Base-by-base conservation (phyloP, 352 stramenopile species). In the Lagenidium sp. region DNA sequence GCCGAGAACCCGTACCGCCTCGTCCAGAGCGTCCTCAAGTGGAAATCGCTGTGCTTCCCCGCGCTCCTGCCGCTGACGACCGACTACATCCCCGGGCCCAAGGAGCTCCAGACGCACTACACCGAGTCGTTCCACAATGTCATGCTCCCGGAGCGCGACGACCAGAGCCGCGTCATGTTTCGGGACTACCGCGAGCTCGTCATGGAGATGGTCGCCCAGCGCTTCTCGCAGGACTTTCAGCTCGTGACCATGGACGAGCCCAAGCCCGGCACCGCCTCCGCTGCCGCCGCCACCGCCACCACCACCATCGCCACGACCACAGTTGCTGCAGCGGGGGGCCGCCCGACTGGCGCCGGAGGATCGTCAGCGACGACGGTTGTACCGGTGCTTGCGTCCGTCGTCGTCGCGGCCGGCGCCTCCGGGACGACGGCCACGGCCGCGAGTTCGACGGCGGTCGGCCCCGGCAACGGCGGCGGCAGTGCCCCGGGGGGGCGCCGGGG, bases 11-110 rank as follows among this genome's bases (percentile, higher is more conserved):
- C 47, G 35, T 57, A 57, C n/a, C 37, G 41, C n/a, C 60, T 72
- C 18, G 67, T 82, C 15, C 74, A 87, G 51, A 88, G 91, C 44
- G 82, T 95, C 12, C 82, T 97, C 11, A 98, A 98, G 55, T 99
- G 95, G 95, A 98, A 97, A 47, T 97, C 82, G 53, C 60, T 99
- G 18, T 96, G 80, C 32, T 96, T 97, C 50, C 96, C 96, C 5
- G 96, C 95, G 4, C 85, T 99, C 48, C 67, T 97, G 20, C 90
- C 90, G 18, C 67, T 97, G 11, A 93, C 86, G 10, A 97, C 82
- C 21, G 88, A 97, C 50, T 96, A 85, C 47, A 74, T 95, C 22
- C 87, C 87, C 3, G 63, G 65, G 0, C 44, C 65, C 4, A 83
- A 87, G 41, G 82, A 95, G 52, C 57, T 94, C 15, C 61, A 88